A percentile compares a stretch with the other conserved stretches of the same genome.
These are phyloP conservation scores for Pyronema omphalodes DNA, from an alignment of 495 filamentous ascomycete species.

Conservation along the genomic window DNA sequence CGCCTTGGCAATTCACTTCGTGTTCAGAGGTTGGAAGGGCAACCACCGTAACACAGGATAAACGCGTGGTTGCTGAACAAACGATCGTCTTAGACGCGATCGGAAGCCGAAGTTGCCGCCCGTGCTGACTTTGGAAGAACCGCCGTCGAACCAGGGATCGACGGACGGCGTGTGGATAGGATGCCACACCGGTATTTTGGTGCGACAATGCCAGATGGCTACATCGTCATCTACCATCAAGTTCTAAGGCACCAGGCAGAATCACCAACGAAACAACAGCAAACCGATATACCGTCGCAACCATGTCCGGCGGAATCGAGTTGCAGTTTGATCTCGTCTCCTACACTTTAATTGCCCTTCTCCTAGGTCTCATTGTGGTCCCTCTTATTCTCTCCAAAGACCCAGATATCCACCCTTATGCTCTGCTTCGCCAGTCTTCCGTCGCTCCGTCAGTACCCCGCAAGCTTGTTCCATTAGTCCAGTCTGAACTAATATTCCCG, in stretches of 20 bases:
- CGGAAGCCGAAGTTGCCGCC: neutral
- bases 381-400: slow-evolving; percentile 43
- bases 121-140: too few species aligned
- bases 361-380: slow-evolving; percentile 42
- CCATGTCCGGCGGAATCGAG: slow-evolving; percentile 13
- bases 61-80: too few species aligned
- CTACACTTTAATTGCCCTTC: slow-evolving; percentile 38
- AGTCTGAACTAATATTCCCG: neutral
- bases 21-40: neutral
- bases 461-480: neutral
- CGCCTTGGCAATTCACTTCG: too few species aligned
- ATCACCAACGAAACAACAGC: neutral
- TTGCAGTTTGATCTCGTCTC: slow-evolving; percentile 20
- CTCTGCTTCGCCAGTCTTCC: slow-evolving; percentile 68
- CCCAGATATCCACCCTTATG: slow-evolving; percentile 77
- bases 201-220: neutral
- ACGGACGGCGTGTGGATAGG: neutral
- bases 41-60: neutral
- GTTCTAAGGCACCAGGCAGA: neutral
- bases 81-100: neutral
- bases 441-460: slow-evolving; percentile 33
- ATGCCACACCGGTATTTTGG: too few species aligned
- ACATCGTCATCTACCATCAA: neutral
- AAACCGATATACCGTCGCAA: neutral
- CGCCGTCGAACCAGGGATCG: neutral